Evolutionary conservation across 2,329 filamentous ascomycete species (phyloP), one percentile per base, ranked within the genome.

Genomic region (Coniochaeta prunicola): DNA sequence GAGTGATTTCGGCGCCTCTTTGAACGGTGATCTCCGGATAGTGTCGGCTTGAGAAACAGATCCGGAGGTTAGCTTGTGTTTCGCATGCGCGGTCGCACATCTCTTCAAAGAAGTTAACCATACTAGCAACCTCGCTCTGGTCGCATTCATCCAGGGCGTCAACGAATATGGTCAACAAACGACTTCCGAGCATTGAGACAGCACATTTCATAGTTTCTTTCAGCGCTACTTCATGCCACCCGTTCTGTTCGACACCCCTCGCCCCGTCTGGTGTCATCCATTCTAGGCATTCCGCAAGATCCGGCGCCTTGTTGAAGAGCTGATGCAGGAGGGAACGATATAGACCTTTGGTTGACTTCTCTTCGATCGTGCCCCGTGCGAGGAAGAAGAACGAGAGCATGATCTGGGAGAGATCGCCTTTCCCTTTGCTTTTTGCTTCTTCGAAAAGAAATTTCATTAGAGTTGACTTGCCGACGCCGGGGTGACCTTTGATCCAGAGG

Each of bases 71-170:
- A 0, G 63, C 42, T 0, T 45, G 53, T 0, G 30, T 58, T 3
- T 64, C 58, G 0, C 65, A 56, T 5, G 70, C 64, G 0, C 64
- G 21, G 5, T 72, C 60, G 0, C 69, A 68, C 0, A 80, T 55
- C 0, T 68, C 61, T 56, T 77, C 69, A 10, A 80, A 73, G 59
- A 73, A 74, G 0, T 63, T 30, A 2, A 79, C 63, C 71, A 80
- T 77, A 0, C 73, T 68, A 42, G 69, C 69, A 4, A 76, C 63
- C 45, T 80, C 65, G 4, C 68, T 59, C 57, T 77, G 72, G 8
- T 75, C 68, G 58, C 76, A 78, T 61, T 80, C 78, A 36, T 80
- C 78, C 0, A 80, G 66, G 0, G 77, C 78, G 56, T 79, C 76
- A 0, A 72, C 33, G 26, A 38, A 56, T 6, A 36, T 36, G 3